Conservation (phyloP, 306 rosid genomes). For the Corylus americana region DNA sequence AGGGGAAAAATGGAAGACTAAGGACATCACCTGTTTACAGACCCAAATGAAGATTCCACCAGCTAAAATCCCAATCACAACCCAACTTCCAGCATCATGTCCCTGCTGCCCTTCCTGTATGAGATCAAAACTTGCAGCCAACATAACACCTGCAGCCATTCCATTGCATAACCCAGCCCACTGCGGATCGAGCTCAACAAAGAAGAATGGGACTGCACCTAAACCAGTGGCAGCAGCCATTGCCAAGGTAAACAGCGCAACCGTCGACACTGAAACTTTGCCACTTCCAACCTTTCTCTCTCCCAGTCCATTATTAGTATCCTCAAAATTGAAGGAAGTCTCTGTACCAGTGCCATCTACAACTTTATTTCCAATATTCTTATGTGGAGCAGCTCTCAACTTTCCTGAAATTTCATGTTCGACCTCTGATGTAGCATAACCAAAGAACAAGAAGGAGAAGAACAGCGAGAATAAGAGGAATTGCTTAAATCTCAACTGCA, state of each 20-base stretch:
- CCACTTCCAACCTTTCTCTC: constrained; percentile 59
- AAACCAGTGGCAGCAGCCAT: constrained; percentile 99
- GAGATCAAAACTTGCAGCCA: constrained; percentile 97
- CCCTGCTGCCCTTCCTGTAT: constrained; percentile 95
- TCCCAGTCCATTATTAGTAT: constrained; percentile 36
- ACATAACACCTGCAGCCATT: constrained; percentile 99
- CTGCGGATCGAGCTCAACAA: constrained; percentile 95
- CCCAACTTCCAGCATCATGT: constrained; percentile 89
- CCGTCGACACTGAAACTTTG: constrained; percentile 90
- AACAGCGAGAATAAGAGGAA: constrained; percentile 41
- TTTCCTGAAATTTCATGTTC: constrained; percentile 50
- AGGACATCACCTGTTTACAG: constrained; percentile 74
- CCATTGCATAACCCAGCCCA: constrained; percentile 99
- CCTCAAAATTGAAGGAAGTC: constrained; percentile 49
- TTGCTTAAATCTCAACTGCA: constrained; percentile 33
- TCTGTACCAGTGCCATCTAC: constrained; percentile 85
- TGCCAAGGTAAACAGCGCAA: constrained; percentile 85
- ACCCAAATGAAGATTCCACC: constrained; percentile 94
- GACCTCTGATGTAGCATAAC: constrained; percentile 48
- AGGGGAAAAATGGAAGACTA: constrained; percentile 12
- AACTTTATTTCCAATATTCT: constrained; percentile 62
- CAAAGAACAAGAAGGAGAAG: constrained; percentile 37
- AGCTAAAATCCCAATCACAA: constrained; percentile 77
- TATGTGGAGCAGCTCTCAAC: constrained; percentile 69
- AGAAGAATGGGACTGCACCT: constrained; percentile 98